Conservation (phyloP, 345 rosid species). For the Hypericum perforatum region DNA sequence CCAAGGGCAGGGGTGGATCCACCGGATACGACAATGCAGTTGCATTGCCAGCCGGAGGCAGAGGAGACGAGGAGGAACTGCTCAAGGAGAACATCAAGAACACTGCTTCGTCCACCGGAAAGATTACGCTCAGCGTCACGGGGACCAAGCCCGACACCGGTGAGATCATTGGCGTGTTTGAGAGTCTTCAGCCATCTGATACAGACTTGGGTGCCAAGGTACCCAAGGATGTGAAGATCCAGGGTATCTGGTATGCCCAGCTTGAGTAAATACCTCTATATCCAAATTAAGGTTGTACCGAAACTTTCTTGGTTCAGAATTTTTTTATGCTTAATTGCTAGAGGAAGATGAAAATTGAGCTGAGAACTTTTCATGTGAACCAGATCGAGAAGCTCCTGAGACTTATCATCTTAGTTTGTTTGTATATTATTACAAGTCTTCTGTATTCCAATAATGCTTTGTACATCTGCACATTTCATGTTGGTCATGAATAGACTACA, state of each 20-base stretch:
- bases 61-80: slow-evolving; percentile 93
- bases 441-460: too few relatives aligned
- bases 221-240: slow-evolving; percentile 95
- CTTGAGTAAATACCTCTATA: slow-evolving; percentile 33
- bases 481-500: too few relatives aligned
- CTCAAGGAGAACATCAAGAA: slow-evolving; percentile 75
- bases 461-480: too few relatives aligned
- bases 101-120: slow-evolving; percentile 55
- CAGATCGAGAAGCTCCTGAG: slow-evolving; percentile 15
- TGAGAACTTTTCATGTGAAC: slow-evolving; percentile 19
- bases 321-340: slow-evolving; percentile 22
- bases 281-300: slow-evolving; percentile 6
- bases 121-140: slow-evolving; percentile 73
- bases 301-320: slow-evolving; percentile 23
- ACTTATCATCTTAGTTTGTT: slow-evolving; percentile 7
- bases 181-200: slow-evolving; percentile 96
- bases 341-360: slow-evolving; percentile 13
- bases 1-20: slow-evolving; percentile 86
- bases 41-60: slow-evolving; percentile 90
- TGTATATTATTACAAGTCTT: slow-evolving; percentile 20
- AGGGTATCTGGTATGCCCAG: slow-evolving; percentile 95
- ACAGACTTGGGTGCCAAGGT: slow-evolving; percentile 93
- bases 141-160: slow-evolving; percentile 83
- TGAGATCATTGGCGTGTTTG: slow-evolving; percentile 88
- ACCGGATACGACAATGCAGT: slow-evolving; percentile 84